These are phyloP conservation scores for Glycyrrhiza uralensis DNA, from an alignment of 306 rosid genomes.

Conservation along the genomic window DNA sequence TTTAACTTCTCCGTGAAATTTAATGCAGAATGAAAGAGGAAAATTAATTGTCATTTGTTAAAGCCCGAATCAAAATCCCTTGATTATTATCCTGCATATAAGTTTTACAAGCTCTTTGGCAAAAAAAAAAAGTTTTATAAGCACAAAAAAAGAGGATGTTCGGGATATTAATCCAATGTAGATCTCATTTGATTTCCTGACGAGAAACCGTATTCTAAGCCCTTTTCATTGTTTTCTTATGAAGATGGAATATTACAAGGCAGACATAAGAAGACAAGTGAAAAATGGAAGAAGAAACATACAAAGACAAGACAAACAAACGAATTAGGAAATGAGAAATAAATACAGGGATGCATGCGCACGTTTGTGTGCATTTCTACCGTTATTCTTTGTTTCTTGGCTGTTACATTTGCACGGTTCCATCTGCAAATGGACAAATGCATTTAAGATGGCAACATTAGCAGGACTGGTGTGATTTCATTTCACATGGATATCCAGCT, in stretches of 20 bases:
- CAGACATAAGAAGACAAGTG: background rate
- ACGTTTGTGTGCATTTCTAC: background rate
- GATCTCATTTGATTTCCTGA: background rate
- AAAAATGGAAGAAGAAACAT: background rate
- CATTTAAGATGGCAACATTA: constrained; percentile 37
- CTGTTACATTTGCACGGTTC: background rate
- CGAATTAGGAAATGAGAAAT: background rate
- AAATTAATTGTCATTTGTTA: background rate
- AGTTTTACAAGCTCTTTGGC: background rate
- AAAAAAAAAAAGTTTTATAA: background rate
- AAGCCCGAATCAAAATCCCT: background rate
- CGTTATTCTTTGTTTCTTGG: background rate
- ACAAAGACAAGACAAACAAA: background rate
- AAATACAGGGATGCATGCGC: background rate
- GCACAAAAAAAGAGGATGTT: background rate
- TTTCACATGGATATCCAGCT: constrained; percentile 41
- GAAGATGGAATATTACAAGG: background rate
- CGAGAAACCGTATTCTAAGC: background rate
- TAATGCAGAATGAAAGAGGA: background rate
- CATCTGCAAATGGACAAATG: constrained; percentile 16
- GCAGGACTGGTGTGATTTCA: constrained; percentile 39
- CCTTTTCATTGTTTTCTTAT: background rate
- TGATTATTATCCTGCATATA: background rate
- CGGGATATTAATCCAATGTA: background rate
- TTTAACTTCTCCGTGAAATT: background rate